These are phyloP conservation scores for Rhinocladiella mackenziei DNA, from an alignment of 2,329 filamentous ascomycete species.

Conservation along the genomic window DNA sequence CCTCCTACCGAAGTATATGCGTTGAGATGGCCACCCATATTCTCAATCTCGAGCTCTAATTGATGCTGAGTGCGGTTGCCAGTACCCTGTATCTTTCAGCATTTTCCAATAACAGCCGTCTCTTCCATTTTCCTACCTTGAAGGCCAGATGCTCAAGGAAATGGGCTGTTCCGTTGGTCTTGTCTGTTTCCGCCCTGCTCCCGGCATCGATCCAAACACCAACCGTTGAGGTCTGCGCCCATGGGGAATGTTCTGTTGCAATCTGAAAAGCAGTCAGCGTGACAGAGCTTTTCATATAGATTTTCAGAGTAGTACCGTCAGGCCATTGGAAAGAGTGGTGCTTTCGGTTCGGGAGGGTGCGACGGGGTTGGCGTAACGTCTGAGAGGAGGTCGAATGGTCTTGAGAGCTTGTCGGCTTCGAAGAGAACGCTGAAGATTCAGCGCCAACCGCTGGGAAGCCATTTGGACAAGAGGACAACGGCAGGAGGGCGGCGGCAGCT, in stretches of 20 bases:
- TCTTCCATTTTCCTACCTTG: conserved; percentile 64
- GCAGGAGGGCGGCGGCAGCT: conserved; percentile 7
- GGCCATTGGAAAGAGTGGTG: conserved; percentile 93
- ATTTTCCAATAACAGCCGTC: conserved; percentile 8
- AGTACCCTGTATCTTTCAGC: conserved; percentile 62
- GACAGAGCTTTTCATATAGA: conserved; percentile 21
- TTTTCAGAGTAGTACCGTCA: conserved; percentile 66
- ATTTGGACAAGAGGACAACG: conserved; percentile 46
- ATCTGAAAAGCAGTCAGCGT: conserved; percentile 59
- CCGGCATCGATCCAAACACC: conserved; percentile 99
- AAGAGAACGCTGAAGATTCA: conserved; percentile 87
- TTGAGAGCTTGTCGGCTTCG: conserved; percentile 82
- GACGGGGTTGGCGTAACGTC: conserved; percentile 87
- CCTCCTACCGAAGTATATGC: conserved; percentile 92
- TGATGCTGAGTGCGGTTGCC: conserved; percentile 92
- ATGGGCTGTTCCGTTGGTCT: conserved; percentile 98
- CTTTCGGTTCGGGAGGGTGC: conserved; percentile 80
- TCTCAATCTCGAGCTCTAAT: conserved; percentile 98
- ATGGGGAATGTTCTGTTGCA: conserved; percentile 95
- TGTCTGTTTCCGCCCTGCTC: conserved; percentile 94
- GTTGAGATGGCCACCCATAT: conserved; percentile 99
- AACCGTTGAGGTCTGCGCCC: conserved; percentile 96
- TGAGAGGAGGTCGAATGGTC: conserved; percentile 69
- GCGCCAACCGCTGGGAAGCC: conserved; percentile 95
- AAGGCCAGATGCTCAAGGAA: conserved; percentile 99